Evolutionary conservation across 441 rosid genomes (phyloP).

Genomic region (Isatis lusitanica): DNA sequence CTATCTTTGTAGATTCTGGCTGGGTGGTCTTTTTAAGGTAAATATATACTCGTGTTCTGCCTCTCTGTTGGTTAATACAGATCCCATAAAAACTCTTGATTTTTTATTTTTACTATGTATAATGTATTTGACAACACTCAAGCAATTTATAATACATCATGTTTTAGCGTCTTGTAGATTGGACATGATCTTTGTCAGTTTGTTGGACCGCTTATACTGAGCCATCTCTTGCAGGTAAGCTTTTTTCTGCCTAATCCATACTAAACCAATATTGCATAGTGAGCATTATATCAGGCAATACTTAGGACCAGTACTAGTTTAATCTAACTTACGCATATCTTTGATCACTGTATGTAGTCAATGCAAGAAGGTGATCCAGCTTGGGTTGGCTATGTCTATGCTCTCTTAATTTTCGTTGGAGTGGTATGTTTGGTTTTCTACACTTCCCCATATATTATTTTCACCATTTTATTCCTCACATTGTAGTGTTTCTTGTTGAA

Average conservation of each 20-base stretch:
- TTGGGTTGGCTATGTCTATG: slow-evolving; percentile 85
- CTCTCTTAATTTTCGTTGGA: slow-evolving; percentile 76
- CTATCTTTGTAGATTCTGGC: slow-evolving; percentile 71
- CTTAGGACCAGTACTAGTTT: background rate
- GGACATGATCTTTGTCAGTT: slow-evolving; percentile 86
- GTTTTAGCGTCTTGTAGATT: slow-evolving; percentile 60
- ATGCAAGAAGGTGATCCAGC: slow-evolving; percentile 93
- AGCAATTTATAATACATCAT: slow-evolving; percentile 29
- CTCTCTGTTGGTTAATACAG: slow-evolving; percentile 2
- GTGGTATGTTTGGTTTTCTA: slow-evolving; percentile 53
- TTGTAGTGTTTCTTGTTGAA: slow-evolving; percentile 2
- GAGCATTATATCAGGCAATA: background rate
- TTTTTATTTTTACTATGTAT: background rate
- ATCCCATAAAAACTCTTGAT: slow-evolving; percentile 3
- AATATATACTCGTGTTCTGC: background rate
- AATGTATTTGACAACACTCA: slow-evolving; percentile 28
- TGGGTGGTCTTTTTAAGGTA: slow-evolving; percentile 92
- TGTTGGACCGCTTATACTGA: slow-evolving; percentile 83
- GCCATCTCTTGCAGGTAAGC: slow-evolving; percentile 71
- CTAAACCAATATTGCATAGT: background rate
- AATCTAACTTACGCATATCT: background rate
- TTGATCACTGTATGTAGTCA: slow-evolving; percentile 59
- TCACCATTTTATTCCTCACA: background rate
- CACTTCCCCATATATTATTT: too few relatives aligned
- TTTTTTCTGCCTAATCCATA: background rate